A percentile compares a stretch with the other conserved stretches of the same genome.
Evolutionary conservation across 2,329 filamentous ascomycete genomes (phyloP).

Genomic region (Pyricularia sp.): DNA sequence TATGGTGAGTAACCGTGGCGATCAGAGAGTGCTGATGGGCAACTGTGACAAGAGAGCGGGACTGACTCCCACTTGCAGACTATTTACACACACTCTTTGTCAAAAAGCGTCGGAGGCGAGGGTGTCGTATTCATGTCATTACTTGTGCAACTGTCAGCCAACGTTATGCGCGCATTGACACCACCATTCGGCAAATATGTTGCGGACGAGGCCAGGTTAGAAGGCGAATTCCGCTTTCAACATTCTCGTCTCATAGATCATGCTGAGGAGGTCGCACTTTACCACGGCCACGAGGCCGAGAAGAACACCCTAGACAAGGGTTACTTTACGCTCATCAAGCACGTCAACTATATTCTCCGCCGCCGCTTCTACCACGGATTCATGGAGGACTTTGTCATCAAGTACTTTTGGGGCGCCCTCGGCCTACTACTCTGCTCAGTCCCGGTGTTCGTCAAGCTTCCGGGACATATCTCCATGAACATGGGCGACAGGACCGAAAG

Average conservation of each 20-base stretch:
- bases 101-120: slow-evolving; percentile 89
- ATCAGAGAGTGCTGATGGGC: no score
- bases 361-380: slow-evolving; percentile 93
- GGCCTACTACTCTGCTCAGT: slow-evolving; percentile 86
- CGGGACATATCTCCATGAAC: slow-evolving; percentile 48
- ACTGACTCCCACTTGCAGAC: slow-evolving; percentile 25
- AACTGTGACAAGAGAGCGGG: background rate
- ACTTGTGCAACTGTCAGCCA: slow-evolving; percentile 83
- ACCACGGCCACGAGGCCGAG: slow-evolving; percentile 82
- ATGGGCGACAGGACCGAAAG: slow-evolving; percentile 62
- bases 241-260: slow-evolving; percentile 93
- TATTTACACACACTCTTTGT: slow-evolving; percentile 91
- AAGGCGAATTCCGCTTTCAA: slow-evolving; percentile 93
- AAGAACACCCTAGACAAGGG: slow-evolving; percentile 96
- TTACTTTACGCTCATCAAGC: slow-evolving; percentile 97
- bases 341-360: slow-evolving; percentile 89
- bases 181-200: slow-evolving; percentile 97
- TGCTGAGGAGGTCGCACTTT: slow-evolving; percentile 86
- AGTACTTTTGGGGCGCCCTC: slow-evolving; percentile 96
- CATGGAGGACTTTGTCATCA: slow-evolving; percentile 99
- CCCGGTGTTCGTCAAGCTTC: slow-evolving; percentile 90
- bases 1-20: slow-evolving; percentile 45
- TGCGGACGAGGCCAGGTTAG: slow-evolving; percentile 83
- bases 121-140: slow-evolving; percentile 91
- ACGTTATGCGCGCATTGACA: slow-evolving; percentile 84